Evolutionary conservation across 768 basidiomycete species (phyloP), one percentile per base, ranked within the genome.

Genomic region (Cystobasidium ongulense): DNA sequence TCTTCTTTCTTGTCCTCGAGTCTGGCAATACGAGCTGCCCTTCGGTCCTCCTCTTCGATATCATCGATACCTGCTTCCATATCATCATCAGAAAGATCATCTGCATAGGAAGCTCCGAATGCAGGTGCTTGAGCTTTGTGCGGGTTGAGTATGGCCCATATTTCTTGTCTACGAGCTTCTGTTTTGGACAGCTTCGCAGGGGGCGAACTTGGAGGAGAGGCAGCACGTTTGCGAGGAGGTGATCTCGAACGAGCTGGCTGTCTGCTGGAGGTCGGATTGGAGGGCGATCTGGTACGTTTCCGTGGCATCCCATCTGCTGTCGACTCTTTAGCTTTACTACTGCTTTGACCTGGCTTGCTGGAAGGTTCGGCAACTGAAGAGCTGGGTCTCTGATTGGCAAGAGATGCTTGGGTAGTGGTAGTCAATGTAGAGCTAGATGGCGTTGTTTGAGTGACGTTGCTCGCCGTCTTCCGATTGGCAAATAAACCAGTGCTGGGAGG

Each of bases 101-200:
- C 68, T 18, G 41, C 65, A 23, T 67, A 67, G 17, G 27, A 23
- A 29, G 41, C 31, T 1, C 57, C 63, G n/a, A 27, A 38, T 8
- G 13, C 33, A 1, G 65, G 43, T 8, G 25, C 18, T 33, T 38
- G 25, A 17, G 63, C 54, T 27, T 71, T 71, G 54, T 61, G 36
- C 23, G 68, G 68, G 39, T 71, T 71, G n/a, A 71, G 68, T 4
- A 71, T 71, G 10, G 33, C 33, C 68, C 68, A 71, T 53, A 71
- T 71, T 33, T 54, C 68, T 36, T 71, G 23, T 50, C 65, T 36
- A 41, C 65, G 65, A n/a, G 43, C 43, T 33, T 67, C 36, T 33
- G 39, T 36, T 31, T 67, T 53, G 13, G 41, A 50, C 4, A 41
- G 38, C 65, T 41, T 46, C 27, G 39, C 13, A 23, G 21, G 38